A percentile compares a stretch with the other conserved stretches of the same genome.
Conservation (phyloP, 768 basidiomycete species). For the Phanerodontia chrysosporium region DNA sequence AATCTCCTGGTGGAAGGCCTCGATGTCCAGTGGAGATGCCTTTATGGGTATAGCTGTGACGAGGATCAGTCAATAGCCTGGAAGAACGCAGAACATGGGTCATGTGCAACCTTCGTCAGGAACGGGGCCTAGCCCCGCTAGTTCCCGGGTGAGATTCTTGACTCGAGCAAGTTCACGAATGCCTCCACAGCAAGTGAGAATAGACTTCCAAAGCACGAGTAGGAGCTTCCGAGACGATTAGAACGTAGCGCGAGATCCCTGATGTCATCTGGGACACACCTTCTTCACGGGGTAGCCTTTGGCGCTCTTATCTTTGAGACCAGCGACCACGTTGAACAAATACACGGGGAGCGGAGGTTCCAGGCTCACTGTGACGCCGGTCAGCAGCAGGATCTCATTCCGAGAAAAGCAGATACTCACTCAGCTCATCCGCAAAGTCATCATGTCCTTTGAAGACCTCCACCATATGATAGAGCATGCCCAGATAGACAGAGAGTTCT, state of each 20-base stretch:
- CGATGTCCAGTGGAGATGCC: slow-evolving; percentile 86
- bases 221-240: slow-evolving; percentile 57
- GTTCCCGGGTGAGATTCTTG: slow-evolving; percentile 80
- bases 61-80: background rate
- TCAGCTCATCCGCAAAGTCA: slow-evolving; percentile 93
- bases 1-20: slow-evolving; percentile 85
- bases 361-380: slow-evolving; percentile 69
- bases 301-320: slow-evolving; percentile 86
- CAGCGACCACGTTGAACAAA: slow-evolving; percentile 85
- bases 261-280: slow-evolving; percentile 36
- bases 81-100: background rate
- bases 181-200: slow-evolving; percentile 91
- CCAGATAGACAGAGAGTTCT: slow-evolving; percentile 89
- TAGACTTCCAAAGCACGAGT: slow-evolving; percentile 90
- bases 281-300: slow-evolving; percentile 98
- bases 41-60: slow-evolving; percentile 65
- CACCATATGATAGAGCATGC: slow-evolving; percentile 92
- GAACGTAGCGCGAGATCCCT: slow-evolving; percentile 9
- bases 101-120: slow-evolving; percentile 42
- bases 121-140: slow-evolving; percentile 64
- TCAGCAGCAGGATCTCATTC: slow-evolving; percentile 13
- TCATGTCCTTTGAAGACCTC: slow-evolving; percentile 93
- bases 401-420: slow-evolving; percentile 45
- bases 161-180: slow-evolving; percentile 80
- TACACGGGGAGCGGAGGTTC: slow-evolving; percentile 93